Evolutionary conservation across 495 filamentous ascomycete species (phyloP), one percentile per base, ranked within the genome.

Genomic region (Parmelia sp.): DNA sequence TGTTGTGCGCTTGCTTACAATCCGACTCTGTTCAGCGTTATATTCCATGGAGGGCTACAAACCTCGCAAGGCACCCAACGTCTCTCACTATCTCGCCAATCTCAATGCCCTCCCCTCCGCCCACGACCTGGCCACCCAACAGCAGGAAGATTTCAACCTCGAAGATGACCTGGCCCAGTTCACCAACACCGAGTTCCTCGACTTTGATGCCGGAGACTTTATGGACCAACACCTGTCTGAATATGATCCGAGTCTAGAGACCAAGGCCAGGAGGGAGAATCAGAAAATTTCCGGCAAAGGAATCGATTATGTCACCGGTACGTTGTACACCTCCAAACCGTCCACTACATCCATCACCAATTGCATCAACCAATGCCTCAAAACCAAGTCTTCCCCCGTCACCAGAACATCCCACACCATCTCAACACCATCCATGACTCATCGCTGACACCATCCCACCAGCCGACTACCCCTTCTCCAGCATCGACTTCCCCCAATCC

Each of bases 121-220:
- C 19, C 83, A 89, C 70, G 87, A 91, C 63, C 76, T 84, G 57
- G 80, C 86, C 10, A 69, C 82, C 56, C 84, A 86, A 65, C 75
- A 80, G 47, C 74, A 78, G 62, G 85, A 89, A 39, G 74, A 75
- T 51, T 82, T 84, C 76, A 86, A 81, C 64, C 74, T 85, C 70
- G 88, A 89, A 69, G 82, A 87, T 60, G 91, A 94, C 57, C 81
- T 98, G 55, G 89, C 88, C 36, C 80, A 95, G 68, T 96, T 97
- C 82, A 95, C 91, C 64, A 96, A 97, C 75, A 85, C 90, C 57
- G 87, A 94, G 63, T 97, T 97, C 80, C 90, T 90, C 74, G 92
- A 96, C 75, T 92, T 91, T 72, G 93, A 97, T 71, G 74, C 81
- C 56, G 78, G n/a, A 4, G 47, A 66, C 17, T 57, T 58, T 7